Evolutionary conservation across 179 eudicot genomes (phyloP), one percentile per base, ranked within the genome.

Genomic region (Drosera spatulata): DNA sequence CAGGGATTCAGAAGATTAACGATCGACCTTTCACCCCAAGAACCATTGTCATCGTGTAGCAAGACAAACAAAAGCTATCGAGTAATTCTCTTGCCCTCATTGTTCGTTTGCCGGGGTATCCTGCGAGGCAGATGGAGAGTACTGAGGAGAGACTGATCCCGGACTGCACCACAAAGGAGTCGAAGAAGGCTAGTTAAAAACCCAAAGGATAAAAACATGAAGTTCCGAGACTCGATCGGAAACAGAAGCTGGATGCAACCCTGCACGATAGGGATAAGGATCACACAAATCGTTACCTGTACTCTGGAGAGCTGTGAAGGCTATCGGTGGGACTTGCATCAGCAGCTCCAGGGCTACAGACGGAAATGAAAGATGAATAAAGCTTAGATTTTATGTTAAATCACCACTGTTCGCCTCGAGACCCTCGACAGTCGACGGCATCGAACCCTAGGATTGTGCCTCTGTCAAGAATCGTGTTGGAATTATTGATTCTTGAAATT

Each of bases 101-200:
- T 78, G 64, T 73, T 86, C 77, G 55, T 74, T 63, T 76, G 83
- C 33, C 91, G 89, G 47, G 95, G 76, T 69, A 73, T 80, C 69
- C 85, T 97, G 65, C 97, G 96, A 82, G 6, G 97, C 85, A 10
- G 99, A 85, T 6, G 99, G 99, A 6, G 99, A 94, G 74, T 94
- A 94, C 39, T 97, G 96, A 6, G 99, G 97, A 53, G 95, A 91
- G 69, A 91, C 93, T 3, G 85, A 95, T 61, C 99, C 90, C 55
- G 99, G 99, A 71, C 99, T 94, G 75, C 41, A 57, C 3, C 62
- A 41, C 14, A 53, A 38, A 7, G 39, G 7, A 22, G 33, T 22
- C 33, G 13, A 11, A 40, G 68, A 12, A 22, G 40, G 40, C 7
- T 40, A 60, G n/a, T 2, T 39, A 4, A 45, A 46, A 37, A 71